Conservation (phyloP, 2,329 filamentous ascomycete species). For the Colletotrichum australisinense region DNA sequence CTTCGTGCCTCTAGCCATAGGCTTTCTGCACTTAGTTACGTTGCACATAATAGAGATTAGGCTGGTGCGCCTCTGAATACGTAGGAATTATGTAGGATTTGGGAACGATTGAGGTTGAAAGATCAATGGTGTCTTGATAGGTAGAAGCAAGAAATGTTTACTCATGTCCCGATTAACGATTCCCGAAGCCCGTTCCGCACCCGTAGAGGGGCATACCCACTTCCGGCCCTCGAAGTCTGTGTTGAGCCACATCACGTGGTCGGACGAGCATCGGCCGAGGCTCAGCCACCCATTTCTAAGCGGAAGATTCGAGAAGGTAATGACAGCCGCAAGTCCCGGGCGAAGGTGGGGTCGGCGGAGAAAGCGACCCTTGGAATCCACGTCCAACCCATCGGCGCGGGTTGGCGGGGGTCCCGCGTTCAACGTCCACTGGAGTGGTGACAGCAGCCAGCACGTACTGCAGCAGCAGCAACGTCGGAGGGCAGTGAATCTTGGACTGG, state of each 20-base stretch:
- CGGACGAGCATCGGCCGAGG: not conserved
- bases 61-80: no score
- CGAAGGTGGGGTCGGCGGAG: conserved; percentile 22
- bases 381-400: conserved; percentile 19
- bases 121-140: no score
- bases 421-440: not conserved
- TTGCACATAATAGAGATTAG: no score
- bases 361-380: conserved; percentile 20
- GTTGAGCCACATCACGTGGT: conserved; percentile 21
- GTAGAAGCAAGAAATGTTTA: no score
- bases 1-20: no score
- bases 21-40: no score
- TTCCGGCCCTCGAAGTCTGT: not conserved
- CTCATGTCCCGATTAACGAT: no score
- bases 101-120: no score
- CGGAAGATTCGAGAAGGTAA: conserved; percentile 35
- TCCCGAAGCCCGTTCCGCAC: no score
- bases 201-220: not conserved
- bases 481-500: not conserved
- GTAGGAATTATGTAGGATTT: no score
- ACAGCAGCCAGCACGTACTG: not conserved
- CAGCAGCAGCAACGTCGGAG: conserved; percentile 1
- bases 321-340: conserved; percentile 19
- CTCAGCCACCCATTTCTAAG: conserved; percentile 34
- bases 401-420: conserved; percentile 14